Base-by-base conservation (phyloP, 129 eudicot species). In the Solidago caesia region DNA sequence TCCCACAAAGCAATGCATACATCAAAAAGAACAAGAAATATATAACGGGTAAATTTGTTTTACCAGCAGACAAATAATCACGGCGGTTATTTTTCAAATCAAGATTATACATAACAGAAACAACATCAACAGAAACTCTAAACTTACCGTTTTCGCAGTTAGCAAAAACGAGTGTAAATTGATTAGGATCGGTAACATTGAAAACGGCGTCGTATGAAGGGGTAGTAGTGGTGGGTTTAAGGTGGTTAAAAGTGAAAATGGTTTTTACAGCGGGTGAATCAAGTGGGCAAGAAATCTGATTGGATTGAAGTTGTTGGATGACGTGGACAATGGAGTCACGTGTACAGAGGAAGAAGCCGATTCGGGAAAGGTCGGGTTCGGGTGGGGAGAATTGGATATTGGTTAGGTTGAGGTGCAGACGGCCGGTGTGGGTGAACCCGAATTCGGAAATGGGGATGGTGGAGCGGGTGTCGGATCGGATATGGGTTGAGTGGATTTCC, bases 391-490 rank as follows among this genome's bases (percentile, higher is more conserved):
- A 52, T 5, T 81, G 52, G 76, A 86, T 77, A 2, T 74, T 48
- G 56, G 90, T 44, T 66, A 86, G 60, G 74, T 78, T 83, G 77
- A 83, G 85, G 62, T 77, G 82, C 44, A 86, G 85, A 33, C 67
- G 82, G 60, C 90, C 90, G 76, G 25, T 47, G 72, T 80, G 90
- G 47, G 90, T 83, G 75, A 80, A 86, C 2, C 90, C 90, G 81
- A 86, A 86, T 71, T 86, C 87, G 70, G 74, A 81, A 62, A 86
- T 44, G 0, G 90, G 90, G 61, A 83, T 74, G 44, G 85, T 86
- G 42, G 82, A 57, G 2, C 76, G 85, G 58, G 80, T 42, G n/a
- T 80, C 83, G 77, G 90, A 83, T 45, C 81, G 83, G 79, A 86
- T 79, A 62, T 65, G 44, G 55, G 81, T 82, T 74, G 14, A n/a